Evolutionary conservation across 305 asterid genomes (phyloP).

Genomic region (Solanum chacoense): DNA sequence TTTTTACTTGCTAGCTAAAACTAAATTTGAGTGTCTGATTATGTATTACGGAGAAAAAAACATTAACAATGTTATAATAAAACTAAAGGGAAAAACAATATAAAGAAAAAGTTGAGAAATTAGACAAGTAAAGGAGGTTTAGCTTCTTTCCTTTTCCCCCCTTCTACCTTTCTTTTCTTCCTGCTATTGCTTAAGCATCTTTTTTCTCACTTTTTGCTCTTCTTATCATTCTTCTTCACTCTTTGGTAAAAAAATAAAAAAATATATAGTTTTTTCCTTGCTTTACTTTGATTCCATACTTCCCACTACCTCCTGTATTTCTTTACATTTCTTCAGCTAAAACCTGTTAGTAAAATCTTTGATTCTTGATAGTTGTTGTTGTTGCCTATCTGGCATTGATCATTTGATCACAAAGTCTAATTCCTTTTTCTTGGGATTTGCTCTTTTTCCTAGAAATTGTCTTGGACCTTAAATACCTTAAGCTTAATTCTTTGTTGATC

Average conservation of each 20-base stretch:
- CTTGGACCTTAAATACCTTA: slow-evolving; percentile 15
- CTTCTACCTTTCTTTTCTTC: slow-evolving; percentile 41
- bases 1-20: neutral
- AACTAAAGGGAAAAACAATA: neutral
- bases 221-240: slow-evolving; percentile 26
- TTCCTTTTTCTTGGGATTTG: slow-evolving; percentile 16
- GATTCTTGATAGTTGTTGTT: slow-evolving; percentile 19
- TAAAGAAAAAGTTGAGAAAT: slow-evolving; percentile 21
- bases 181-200: slow-evolving; percentile 53
- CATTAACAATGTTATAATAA: neutral
- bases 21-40: neutral
- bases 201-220: slow-evolving; percentile 28
- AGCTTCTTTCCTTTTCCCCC: slow-evolving; percentile 28
- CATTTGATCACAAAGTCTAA: slow-evolving; percentile 27
- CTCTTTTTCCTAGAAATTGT: slow-evolving; percentile 13
- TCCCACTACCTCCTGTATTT: slow-evolving; percentile 16
- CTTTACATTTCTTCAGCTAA: slow-evolving; percentile 33
- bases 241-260: slow-evolving; percentile 9
- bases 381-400: slow-evolving; percentile 35
- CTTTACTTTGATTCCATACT: slow-evolving; percentile 22
- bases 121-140: slow-evolving; percentile 23
- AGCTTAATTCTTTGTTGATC: slow-evolving; percentile 14
- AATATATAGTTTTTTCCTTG: neutral
- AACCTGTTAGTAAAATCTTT: slow-evolving; percentile 18
- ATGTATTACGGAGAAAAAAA: neutral